Evolutionary conservation across 495 filamentous ascomycete genomes (phyloP).

Genomic region (Hyphodiscus hymeniophilus): DNA sequence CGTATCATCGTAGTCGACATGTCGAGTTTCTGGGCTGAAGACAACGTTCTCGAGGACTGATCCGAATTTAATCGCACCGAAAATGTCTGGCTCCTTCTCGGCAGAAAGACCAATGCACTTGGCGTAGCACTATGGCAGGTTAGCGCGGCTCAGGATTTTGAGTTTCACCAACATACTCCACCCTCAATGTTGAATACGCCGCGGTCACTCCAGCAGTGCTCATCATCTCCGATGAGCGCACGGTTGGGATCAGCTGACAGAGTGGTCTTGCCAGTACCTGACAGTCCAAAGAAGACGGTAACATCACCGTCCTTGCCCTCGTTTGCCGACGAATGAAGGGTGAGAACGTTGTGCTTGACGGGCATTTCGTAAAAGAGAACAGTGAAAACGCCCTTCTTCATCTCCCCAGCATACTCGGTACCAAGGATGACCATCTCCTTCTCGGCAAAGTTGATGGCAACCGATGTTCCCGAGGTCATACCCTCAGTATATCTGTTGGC

Average conservation of each 20-base stretch:
- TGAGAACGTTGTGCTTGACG: conserved; percentile 97
- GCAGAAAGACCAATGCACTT: conserved; percentile 97
- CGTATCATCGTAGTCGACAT: conserved; percentile 89
- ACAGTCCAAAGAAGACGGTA: conserved; percentile 98
- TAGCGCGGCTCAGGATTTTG: conserved; percentile 2
- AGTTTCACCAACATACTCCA: conserved; percentile 35
- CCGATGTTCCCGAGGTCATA: conserved; percentile 91
- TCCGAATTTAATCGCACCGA: conserved; percentile 90
- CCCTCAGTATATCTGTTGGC: conserved; percentile 97
- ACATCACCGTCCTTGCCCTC: conserved; percentile 84
- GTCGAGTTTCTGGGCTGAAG: conserved; percentile 82
- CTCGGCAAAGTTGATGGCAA: conserved; percentile 81
- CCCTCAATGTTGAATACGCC: conserved; percentile 99
- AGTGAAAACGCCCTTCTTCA: conserved; percentile 99
- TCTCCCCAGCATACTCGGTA: conserved; percentile 98
- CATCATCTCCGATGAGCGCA: conserved; percentile 93
- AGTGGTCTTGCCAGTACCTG: conserved; percentile 97
- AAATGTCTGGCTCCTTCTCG: conserved; percentile 99
- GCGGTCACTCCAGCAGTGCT: conserved; percentile 97
- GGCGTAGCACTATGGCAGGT: conserved; percentile 64
- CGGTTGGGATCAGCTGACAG: conserved; percentile 95
- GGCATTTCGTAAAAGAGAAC: conserved; percentile 99
- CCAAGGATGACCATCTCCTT: conserved; percentile 98
- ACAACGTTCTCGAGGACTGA: conserved; percentile 98
- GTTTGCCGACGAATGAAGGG: conserved; percentile 91